Conservation (phyloP, 2,329 filamentous ascomycete genomes). For the Colletotrichum tofieldiae region DNA sequence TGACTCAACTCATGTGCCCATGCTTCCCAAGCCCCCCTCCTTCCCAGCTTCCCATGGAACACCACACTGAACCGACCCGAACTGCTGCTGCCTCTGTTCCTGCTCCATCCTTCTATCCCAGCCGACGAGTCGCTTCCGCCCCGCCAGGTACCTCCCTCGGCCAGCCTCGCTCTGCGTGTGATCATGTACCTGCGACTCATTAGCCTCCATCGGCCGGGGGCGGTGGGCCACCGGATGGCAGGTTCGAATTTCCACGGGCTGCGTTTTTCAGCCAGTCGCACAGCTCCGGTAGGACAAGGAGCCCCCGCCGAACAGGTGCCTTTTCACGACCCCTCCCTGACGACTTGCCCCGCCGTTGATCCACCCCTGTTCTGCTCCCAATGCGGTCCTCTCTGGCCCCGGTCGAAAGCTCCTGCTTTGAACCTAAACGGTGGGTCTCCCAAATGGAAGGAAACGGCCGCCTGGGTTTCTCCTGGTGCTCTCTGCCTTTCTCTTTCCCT, state of each 20-base stretch:
- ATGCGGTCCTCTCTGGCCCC: conserved; percentile 2
- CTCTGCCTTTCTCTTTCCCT: conserved; percentile 10
- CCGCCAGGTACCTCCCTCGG: conserved; percentile 22
- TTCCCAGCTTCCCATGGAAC: not conserved
- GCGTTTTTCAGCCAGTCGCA: conserved; percentile 33
- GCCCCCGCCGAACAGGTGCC: conserved; percentile 29
- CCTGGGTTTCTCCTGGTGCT: conserved; percentile 15
- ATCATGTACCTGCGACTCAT: conserved; percentile 41
- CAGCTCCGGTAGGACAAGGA: conserved; percentile 13
- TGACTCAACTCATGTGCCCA: not conserved
- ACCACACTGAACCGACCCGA: not conserved
- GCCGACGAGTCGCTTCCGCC: not conserved
- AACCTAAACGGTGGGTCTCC: conserved; percentile 28
- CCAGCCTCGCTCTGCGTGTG: conserved; percentile 25
- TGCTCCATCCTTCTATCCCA: not conserved
- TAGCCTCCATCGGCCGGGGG: conserved; percentile 33
- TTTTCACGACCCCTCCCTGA: conserved; percentile 23
- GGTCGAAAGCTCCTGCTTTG: conserved; percentile 17
- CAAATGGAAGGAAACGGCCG: conserved; percentile 37
- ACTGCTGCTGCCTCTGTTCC: not conserved
- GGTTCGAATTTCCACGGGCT: conserved; percentile 36
- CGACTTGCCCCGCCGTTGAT: conserved; percentile 20
- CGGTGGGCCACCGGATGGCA: conserved; percentile 31
- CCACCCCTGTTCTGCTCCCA: conserved; percentile 9
- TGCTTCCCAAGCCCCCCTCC: not conserved